Evolutionary conservation across 495 filamentous ascomycete species (phyloP).

Genomic region (Neurospora intermedia): DNA sequence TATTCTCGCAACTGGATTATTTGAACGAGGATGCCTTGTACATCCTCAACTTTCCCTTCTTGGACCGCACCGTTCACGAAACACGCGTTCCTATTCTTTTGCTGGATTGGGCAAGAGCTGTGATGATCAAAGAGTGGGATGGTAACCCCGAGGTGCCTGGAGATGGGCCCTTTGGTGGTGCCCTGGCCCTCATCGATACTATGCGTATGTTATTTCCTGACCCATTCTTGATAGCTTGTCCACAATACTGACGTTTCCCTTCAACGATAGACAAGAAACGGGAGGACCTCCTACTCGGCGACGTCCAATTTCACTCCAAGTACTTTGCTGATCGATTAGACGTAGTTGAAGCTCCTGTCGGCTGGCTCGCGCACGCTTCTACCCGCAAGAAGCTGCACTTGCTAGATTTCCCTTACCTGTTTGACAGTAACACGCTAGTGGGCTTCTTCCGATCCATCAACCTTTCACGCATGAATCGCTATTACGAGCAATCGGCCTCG

Average conservation of each 20-base stretch:
- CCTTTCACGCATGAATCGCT: conserved; percentile 66
- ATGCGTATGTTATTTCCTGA: conserved; percentile 45
- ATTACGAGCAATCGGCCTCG: conserved; percentile 59
- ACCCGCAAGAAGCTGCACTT: conserved; percentile 62
- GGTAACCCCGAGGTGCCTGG: conserved; percentile 56
- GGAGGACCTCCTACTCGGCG: conserved; percentile 49
- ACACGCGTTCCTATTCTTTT: conserved; percentile 44
- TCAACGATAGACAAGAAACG: conserved; percentile 42
- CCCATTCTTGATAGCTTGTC: neutral
- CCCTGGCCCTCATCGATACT: conserved; percentile 61
- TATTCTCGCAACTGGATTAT: conserved; percentile 40
- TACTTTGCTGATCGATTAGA: conserved; percentile 73
- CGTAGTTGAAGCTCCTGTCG: conserved; percentile 58
- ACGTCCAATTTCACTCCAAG: conserved; percentile 60
- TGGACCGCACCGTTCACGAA: conserved; percentile 38
- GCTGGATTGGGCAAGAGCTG: conserved; percentile 69
- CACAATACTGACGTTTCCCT: conserved; percentile 4
- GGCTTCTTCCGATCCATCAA: conserved; percentile 87
- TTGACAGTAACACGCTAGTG: conserved; percentile 59
- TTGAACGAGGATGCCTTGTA: conserved; percentile 27
- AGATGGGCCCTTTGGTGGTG: conserved; percentile 58
- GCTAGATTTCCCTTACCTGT: conserved; percentile 72
- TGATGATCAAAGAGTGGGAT: conserved; percentile 70
- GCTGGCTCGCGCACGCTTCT: conserved; percentile 51
- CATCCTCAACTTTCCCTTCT: conserved; percentile 34